Base-by-base conservation (phyloP, 139 green algal genomes). In the Nannochloris sp. region DNA sequence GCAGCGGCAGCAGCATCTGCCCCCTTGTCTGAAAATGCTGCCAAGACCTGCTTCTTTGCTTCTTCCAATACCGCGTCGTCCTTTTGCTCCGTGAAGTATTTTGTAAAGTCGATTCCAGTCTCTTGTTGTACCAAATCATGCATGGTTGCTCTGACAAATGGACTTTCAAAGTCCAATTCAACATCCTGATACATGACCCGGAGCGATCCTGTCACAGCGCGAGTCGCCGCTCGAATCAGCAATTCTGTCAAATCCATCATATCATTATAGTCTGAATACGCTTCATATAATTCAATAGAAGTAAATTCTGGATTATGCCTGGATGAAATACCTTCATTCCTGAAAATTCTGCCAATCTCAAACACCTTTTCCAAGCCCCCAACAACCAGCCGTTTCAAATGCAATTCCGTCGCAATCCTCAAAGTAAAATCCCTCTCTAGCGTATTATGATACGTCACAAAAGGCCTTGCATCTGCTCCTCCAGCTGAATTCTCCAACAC, bases 221-320 rank as follows among this genome's bases (percentile, higher is more conserved):
- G 36, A 24, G 83, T 78, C 36, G 76, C 87, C 1, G 62, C 70
- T 9, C 74, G 64, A 4, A 98, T 80, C 21, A 99, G 68, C 1
- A 82, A 66, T 74, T 99, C 93, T 8, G 87, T 94, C 4, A 99
- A 82, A 5, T 82, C 70, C 89, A 99, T 96, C 90, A 98, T 97
- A 77, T 94, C 86, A 19, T 72, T 62, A 73, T 97, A 97, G 75
- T 99, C 93, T 12, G 87, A 88, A 62, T 96, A 99, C 2, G 93
- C 93, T 73, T 93, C 85, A 73, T 95, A 96, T 16, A 95, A 64
- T 77, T 99, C 93, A 19, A 99, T 81, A 16, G 76, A 88, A 1
- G 93, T 98, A 78, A 99, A 99, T 82, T 99, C 93, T 4, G 93
- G 93, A 71, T 99, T 99, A 83, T 99, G 93, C 2, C 91, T 76